phyloP scores from a whole-genome alignment of 2,329 filamentous ascomycete genomes.

The Fusarium nematophilum region DNA sequence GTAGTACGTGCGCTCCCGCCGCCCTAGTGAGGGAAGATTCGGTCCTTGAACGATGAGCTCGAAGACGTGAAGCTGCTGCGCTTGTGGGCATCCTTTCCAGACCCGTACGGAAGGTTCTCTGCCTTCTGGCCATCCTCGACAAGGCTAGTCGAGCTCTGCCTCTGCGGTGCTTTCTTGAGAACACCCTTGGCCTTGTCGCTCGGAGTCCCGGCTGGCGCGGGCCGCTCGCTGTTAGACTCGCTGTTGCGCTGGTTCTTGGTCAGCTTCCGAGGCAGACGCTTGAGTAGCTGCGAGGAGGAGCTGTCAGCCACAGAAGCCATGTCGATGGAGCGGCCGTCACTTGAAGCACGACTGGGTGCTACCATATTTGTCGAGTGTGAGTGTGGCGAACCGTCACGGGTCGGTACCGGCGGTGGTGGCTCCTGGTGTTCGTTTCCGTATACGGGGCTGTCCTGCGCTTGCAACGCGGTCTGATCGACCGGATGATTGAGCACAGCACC shows the following conservation, averaged over 20 bases:
- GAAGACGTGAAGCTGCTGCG: conserved; percentile 41
- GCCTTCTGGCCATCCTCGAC: conserved; percentile 39
- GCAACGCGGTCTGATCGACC: conserved; percentile 40
- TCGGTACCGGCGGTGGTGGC: conserved; percentile 32
- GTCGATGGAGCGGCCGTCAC: conserved; percentile 49
- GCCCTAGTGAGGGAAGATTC: conserved; percentile 37
- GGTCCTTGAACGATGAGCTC: conserved; percentile 42
- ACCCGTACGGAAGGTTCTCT: conserved; percentile 39
- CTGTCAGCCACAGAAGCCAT: conserved; percentile 40
- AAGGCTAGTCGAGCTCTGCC: conserved; percentile 43
- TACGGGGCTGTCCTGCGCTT: conserved; percentile 43
- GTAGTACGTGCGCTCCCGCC: not conserved
- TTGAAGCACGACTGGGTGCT: conserved; percentile 47
- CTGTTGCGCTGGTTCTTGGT: conserved; percentile 55
- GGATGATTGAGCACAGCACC: conserved; percentile 49
- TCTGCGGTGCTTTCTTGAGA: conserved; percentile 52
- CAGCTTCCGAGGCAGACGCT: conserved; percentile 55
- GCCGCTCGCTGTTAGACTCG: conserved; percentile 49
- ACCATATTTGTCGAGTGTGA: conserved; percentile 33
- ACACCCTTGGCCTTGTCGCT: conserved; percentile 44
- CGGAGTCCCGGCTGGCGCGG: conserved; percentile 15
- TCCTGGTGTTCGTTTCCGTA: conserved; percentile 34
- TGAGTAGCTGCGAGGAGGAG: conserved; percentile 41
- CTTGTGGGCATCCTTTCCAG: conserved; percentile 36
- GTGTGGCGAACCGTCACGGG: conserved; percentile 39